phyloP scores from a whole-genome alignment of 345 rosid species.

The Hirschfeldia incana region DNA sequence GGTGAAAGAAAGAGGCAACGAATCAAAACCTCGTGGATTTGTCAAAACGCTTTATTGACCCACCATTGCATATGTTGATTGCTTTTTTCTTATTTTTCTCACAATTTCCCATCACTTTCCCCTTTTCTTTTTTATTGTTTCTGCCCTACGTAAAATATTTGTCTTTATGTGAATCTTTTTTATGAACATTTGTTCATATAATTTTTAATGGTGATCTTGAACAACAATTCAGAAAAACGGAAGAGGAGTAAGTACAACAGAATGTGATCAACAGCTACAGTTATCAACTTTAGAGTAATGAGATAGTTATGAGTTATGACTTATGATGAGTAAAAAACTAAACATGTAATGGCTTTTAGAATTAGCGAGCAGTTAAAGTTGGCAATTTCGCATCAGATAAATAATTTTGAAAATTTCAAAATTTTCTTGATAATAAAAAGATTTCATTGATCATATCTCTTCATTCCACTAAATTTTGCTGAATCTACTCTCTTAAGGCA shows the following conservation, averaged over 20 bases:
- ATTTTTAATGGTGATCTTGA: slow-evolving; percentile 7
- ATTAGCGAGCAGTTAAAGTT: background rate
- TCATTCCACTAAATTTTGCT: slow-evolving; percentile 3
- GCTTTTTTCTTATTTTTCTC: slow-evolving; percentile 33
- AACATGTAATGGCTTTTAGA: background rate
- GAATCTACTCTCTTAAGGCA: slow-evolving; percentile 9
- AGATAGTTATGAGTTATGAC: background rate
- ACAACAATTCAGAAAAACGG: background rate
- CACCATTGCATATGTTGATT: slow-evolving; percentile 35
- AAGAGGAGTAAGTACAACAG: slow-evolving; percentile 16
- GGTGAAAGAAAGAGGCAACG: slow-evolving; percentile 37
- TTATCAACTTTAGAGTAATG: background rate
- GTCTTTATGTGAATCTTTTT: slow-evolving; percentile 18
- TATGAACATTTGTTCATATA: slow-evolving; percentile 19
- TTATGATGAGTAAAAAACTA: background rate
- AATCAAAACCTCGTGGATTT: slow-evolving; percentile 42
- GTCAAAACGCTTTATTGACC: slow-evolving; percentile 40
- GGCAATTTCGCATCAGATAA: background rate
- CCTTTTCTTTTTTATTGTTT: slow-evolving; percentile 3
- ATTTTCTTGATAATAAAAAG: background rate
- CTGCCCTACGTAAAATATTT: slow-evolving; percentile 16
- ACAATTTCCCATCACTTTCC: slow-evolving; percentile 29
- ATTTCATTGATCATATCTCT: background rate
- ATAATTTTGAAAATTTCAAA: background rate
- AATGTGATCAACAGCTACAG: background rate